Conservation (phyloP, 1,284 basidiomycete genomes). For the Rhodotorula sp. region DNA sequence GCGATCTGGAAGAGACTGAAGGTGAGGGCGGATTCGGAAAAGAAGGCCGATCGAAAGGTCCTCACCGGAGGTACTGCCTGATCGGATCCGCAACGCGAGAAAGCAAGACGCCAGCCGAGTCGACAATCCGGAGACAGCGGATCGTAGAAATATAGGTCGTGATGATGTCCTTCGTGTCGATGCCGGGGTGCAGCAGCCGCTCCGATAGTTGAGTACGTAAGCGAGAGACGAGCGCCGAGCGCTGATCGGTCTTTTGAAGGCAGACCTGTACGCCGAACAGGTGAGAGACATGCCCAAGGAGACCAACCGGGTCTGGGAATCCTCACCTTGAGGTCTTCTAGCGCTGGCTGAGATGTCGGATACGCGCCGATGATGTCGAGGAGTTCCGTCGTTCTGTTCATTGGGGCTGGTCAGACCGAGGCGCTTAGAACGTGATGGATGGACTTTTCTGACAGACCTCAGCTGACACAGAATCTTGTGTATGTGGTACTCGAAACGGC, state of each 20-base stretch:
- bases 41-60: slow-evolving; percentile 20
- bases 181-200: slow-evolving; percentile 90
- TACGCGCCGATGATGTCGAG: slow-evolving; percentile 95
- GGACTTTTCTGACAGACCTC: slow-evolving; percentile 55
- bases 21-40: too few relatives aligned
- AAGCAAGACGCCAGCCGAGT: slow-evolving; percentile 86
- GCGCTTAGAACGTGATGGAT: neutral
- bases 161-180: slow-evolving; percentile 88
- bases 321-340: slow-evolving; percentile 79
- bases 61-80: slow-evolving; percentile 73
- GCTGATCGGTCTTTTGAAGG: slow-evolving; percentile 71
- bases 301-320: neutral
- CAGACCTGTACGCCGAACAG: slow-evolving; percentile 59
- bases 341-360: slow-evolving; percentile 78
- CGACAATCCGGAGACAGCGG: slow-evolving; percentile 81
- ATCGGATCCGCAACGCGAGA: slow-evolving; percentile 90
- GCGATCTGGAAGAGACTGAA: slow-evolving; percentile 56
- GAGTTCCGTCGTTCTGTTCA: slow-evolving; percentile 71
- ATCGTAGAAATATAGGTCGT: slow-evolving; percentile 93
- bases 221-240: slow-evolving; percentile 60
- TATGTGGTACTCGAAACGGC: slow-evolving; percentile 84
- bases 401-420: neutral
- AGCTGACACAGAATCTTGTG: slow-evolving; percentile 79
- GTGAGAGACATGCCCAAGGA: neutral
- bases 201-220: slow-evolving; percentile 21